Conservation (phyloP, 345 rosid species). For the Lepidium africanum region DNA sequence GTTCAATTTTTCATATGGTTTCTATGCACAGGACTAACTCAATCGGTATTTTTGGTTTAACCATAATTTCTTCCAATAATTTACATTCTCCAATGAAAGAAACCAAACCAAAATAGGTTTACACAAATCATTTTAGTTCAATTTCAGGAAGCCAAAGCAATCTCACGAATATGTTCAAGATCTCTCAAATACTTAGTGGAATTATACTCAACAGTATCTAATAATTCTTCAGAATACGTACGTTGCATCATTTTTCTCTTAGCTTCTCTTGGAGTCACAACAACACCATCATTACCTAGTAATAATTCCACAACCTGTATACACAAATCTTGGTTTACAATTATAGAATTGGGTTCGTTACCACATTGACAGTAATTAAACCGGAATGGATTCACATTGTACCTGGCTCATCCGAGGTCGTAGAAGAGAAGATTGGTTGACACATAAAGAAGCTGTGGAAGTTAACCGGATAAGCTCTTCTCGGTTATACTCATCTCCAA, state of each 20-base stretch:
- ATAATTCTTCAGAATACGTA: slow-evolving; percentile 62
- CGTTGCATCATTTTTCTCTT: slow-evolving; percentile 35
- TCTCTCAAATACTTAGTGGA: slow-evolving; percentile 55
- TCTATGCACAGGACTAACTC: too few species aligned
- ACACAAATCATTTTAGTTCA: background rate
- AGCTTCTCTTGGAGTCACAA: slow-evolving; percentile 23
- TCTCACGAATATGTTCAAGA: slow-evolving; percentile 46
- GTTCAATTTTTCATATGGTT: too few species aligned
- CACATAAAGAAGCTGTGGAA: slow-evolving; percentile 75
- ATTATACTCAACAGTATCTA: slow-evolving; percentile 70
- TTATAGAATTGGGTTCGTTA: background rate
- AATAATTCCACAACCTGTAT: slow-evolving; percentile 62
- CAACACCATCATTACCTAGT: slow-evolving; percentile 43
- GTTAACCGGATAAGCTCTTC: slow-evolving; percentile 62
- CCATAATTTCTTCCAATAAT: too few species aligned
- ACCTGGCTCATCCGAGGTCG: slow-evolving; percentile 93
- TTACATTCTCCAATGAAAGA: too few species aligned
- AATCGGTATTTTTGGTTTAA: background rate
- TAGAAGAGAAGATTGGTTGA: slow-evolving; percentile 69
- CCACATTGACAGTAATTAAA: background rate
- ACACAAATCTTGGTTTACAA: too few species aligned
- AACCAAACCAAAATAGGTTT: background rate
- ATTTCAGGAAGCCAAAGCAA: slow-evolving; percentile 51
- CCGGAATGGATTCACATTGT: slow-evolving; percentile 10
- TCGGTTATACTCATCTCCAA: slow-evolving; percentile 40